Evolutionary conservation across 352 stramenopile species (phyloP).

Genomic region (Pythium rhizo-oryzae): DNA sequence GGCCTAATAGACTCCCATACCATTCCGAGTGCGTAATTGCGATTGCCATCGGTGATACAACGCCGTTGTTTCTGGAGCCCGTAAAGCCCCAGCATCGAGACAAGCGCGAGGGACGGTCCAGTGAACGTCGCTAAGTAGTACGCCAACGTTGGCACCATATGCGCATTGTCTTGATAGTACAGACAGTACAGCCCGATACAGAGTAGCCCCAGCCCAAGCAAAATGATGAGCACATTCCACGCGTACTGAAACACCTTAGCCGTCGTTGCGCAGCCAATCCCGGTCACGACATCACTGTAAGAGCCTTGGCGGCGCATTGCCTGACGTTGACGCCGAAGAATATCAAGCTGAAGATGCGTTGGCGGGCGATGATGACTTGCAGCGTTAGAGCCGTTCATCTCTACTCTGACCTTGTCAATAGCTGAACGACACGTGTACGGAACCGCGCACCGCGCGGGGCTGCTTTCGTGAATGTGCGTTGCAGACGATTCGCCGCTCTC

Average conservation of each 20-base stretch:
- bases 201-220: constrained; percentile 49
- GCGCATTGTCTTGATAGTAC: constrained; percentile 62
- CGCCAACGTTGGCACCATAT: constrained; percentile 47
- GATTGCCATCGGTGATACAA: constrained; percentile 50
- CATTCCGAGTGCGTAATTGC: constrained; percentile 62
- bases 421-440: too few relatives aligned
- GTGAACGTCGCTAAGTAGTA: constrained; percentile 61
- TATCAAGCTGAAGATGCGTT: constrained; percentile 29
- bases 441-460: too few relatives aligned
- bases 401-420: neutral
- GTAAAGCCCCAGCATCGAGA: constrained; percentile 47
- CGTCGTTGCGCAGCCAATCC: constrained; percentile 30
- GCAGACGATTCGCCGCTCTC: neutral
- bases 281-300: constrained; percentile 43
- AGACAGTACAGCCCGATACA: constrained; percentile 62
- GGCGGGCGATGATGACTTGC: constrained; percentile 3
- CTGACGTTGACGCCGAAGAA: constrained; percentile 38
- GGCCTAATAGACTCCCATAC: constrained; percentile 29
- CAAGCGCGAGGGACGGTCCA: constrained; percentile 42
- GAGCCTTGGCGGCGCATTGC: constrained; percentile 35
- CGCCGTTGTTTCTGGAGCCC: constrained; percentile 54
- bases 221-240: constrained; percentile 54
- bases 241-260: constrained; percentile 56
- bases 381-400: neutral
- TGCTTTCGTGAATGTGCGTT: neutral